Evolutionary conservation across 1,284 basidiomycete genomes (phyloP), one percentile per base, ranked within the genome.

Genomic region (Jaminaea rosea): DNA sequence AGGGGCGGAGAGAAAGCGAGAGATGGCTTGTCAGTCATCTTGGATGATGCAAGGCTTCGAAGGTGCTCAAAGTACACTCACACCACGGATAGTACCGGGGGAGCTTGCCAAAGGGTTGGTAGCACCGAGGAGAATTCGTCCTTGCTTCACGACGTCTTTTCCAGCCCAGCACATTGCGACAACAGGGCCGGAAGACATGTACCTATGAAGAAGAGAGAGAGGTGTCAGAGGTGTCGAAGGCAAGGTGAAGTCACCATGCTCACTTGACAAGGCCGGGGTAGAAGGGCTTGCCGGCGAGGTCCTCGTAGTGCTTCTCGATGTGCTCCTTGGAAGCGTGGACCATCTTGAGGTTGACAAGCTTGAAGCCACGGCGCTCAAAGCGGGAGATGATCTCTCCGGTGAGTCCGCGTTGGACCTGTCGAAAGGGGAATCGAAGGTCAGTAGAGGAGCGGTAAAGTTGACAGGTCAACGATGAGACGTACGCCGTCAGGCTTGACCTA

Each of bases 81-180:
- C 46, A 56, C 58, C 74, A 76, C 65, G 62, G 58, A 67, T 66
- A 48, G 69, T 73, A 29, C 71, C 71, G 44, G 88, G 83, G 60
- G 83, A 79, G 60, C 92, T 96, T 48, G 81, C 82, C 59, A 97
- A 83, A 56, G 93, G 94, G 84, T 98, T 96, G 75, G 94, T 97
- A 46, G 90, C 85, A 75, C 93, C 91, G 69, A 98, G 87, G 84
- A 97, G 90, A 76, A 77, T 81, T 78, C 91, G 89, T 68, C 91
- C 91, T 44, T 64, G 64, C 62, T 67, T 69, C 47, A 73, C 69
- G 46, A 68, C 68, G 52, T 70, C 89, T 71, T 92, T 84, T 68
- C 93, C 93, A 79, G 96, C 82, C 83, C 90, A 96, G 72, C 93
- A 93, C 84, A 96, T 94, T 73, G 82, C 88, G 72, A 94, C 85